These are phyloP conservation scores for Amauroascus niger DNA, from an alignment of 2,329 filamentous ascomycete genomes.

Conservation along the genomic window DNA sequence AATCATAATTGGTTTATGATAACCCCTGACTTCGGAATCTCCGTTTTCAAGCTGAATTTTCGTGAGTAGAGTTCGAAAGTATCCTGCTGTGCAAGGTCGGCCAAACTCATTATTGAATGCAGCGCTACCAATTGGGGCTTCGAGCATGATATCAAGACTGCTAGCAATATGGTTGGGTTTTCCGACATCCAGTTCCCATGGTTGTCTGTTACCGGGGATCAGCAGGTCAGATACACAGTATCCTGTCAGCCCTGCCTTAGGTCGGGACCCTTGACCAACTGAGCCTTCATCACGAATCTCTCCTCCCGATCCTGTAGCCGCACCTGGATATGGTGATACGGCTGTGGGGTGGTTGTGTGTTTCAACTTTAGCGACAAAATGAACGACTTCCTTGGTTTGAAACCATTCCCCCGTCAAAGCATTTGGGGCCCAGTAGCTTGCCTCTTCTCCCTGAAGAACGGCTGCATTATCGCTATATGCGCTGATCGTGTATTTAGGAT, in stretches of 20 bases:
- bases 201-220: constrained; percentile 70
- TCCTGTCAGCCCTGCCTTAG: constrained; percentile 82
- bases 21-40: constrained; percentile 67
- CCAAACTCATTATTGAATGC: constrained; percentile 98
- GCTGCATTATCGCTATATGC: constrained; percentile 97
- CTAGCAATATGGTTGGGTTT: constrained; percentile 87
- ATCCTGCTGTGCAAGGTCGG: constrained; percentile 74
- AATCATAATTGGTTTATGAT: constrained; percentile 98
- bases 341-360: constrained; percentile 97
- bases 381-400: constrained; percentile 73
- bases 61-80: constrained; percentile 81
- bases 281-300: constrained; percentile 94
- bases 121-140: constrained; percentile 89
- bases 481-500: constrained; percentile 73
- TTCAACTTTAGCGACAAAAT: constrained; percentile 89
- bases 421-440: constrained; percentile 78
- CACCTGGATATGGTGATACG: constrained; percentile 85
- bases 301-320: constrained; percentile 88
- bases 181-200: constrained; percentile 87
- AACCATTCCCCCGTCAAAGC: constrained; percentile 79
- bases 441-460: constrained; percentile 65
- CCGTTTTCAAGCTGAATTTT: constrained; percentile 53
- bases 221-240: constrained; percentile 93
- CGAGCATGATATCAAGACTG: constrained; percentile 93
- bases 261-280: constrained; percentile 81